Percentiles rank a stretch among this genome's conserved stretches.
Evolutionary conservation across 2,329 filamentous ascomycete species (phyloP).

Genomic region (Zymoseptoria passerinii): DNA sequence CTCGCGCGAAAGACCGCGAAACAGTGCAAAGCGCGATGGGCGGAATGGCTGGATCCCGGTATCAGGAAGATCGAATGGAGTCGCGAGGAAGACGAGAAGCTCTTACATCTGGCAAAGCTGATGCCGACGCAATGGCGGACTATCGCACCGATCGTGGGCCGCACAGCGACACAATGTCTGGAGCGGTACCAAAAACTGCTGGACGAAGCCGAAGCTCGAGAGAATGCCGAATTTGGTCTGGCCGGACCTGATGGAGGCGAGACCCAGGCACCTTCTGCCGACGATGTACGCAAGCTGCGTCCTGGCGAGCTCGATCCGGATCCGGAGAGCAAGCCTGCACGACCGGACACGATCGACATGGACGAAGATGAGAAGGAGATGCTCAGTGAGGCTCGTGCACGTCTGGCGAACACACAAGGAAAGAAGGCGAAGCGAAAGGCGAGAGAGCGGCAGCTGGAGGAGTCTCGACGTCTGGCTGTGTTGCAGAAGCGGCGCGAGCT

Average conservation of each 20-base stretch:
- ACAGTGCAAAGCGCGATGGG: conserved; percentile 98
- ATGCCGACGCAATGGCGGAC: conserved; percentile 99
- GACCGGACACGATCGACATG: conserved; percentile 93
- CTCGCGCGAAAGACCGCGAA: conserved; percentile 96
- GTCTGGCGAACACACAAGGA: conserved; percentile 93
- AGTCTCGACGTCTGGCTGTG: conserved; percentile 79
- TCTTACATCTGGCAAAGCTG: conserved; percentile 91
- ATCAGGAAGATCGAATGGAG: conserved; percentile 99
- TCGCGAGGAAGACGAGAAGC: conserved; percentile 95
- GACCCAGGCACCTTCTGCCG: conserved; percentile 76
- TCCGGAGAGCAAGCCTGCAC: conserved; percentile 88
- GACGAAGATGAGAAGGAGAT: conserved; percentile 99
- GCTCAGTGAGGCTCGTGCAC: conserved; percentile 92
- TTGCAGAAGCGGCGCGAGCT: conserved; percentile 93
- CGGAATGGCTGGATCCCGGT: conserved; percentile 94
- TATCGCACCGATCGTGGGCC: conserved; percentile 90
- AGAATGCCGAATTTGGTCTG: conserved; percentile 71
- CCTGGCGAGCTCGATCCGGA: conserved; percentile 96
- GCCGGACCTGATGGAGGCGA: conserved; percentile 82
- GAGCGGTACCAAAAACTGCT: conserved; percentile 95
- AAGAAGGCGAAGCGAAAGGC: conserved; percentile 99
- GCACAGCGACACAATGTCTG: conserved; percentile 92
- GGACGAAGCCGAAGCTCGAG: conserved; percentile 87
- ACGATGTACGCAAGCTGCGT: conserved; percentile 73
- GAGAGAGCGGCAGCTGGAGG: conserved; percentile 87